Base-by-base conservation (phyloP, 1,139 yeast species). In the Saccharomyces uvarum region DNA sequence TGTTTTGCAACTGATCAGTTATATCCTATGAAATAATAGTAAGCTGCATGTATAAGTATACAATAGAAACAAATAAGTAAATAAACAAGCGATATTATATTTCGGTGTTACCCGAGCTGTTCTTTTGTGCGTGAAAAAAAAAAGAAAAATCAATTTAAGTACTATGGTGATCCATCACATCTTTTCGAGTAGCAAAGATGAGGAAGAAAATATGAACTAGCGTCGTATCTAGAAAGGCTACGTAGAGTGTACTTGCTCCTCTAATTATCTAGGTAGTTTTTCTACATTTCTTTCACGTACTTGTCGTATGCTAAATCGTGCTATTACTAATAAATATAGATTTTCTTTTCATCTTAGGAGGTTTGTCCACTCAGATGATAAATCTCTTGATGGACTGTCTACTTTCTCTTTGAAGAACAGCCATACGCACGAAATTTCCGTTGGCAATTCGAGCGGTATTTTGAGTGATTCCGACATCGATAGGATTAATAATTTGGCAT, bases 1-100 rank as follows among this genome's bases (percentile, higher is more conserved):
- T 58, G 60, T 88, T 11, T 76, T 90, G 51, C 95, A 89, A 70
- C 63, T 89, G 53, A 60, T 88, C 32, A 77, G 81, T 60, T 63
- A 79, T 56, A 71, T 83, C 65, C 74, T 82, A 60, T 80, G 68
- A 63, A 46, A 28, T 14, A n/a, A 24, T 27, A 26, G 49, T 31
- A 27, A 14, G 11, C 16, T 48, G 28, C 48, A 46, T 21, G 9
- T 27, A n/a, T 46, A 46, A 26, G 48, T 38, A 19, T 38, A 38
- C 44, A 38, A 3, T 38, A 24, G 24, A 38, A 38, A 11, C 44
- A 38, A 38, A 6, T 38, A 38, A 13, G 44, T 38, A 38, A 9
- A 38, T 38, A 38, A 8, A 38, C 21, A 38, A 38, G 44, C 26
- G 26, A 38, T 38, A 28, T 38, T 38, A 38, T 38, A 38, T 8